Evolutionary conservation across 495 filamentous ascomycete genomes (phyloP).

Genomic region (Thozetella sp.): DNA sequence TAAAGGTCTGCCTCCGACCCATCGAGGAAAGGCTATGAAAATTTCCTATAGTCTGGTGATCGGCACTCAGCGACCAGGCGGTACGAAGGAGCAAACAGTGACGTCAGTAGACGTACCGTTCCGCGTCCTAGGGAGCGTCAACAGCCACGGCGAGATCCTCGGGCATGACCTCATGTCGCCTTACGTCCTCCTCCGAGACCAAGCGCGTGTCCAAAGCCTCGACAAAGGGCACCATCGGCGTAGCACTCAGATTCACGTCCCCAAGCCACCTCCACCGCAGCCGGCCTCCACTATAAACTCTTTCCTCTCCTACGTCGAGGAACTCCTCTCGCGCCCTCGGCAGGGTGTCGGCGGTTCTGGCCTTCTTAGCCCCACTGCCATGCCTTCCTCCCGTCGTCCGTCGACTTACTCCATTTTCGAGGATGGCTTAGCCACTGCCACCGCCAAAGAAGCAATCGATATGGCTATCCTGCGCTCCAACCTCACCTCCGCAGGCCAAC

Average conservation of each 20-base stretch:
- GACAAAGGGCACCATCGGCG: conserved; percentile 26
- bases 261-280: conserved; percentile 6
- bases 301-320: conserved; percentile 78
- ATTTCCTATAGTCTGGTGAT: conserved; percentile 90
- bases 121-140: conserved; percentile 89
- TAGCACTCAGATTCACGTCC: conserved; percentile 9
- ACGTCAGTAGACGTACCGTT: conserved; percentile 94
- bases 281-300: conserved; percentile 50
- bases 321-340: conserved; percentile 67
- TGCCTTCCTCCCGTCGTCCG: conserved; percentile 53
- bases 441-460: conserved; percentile 86
- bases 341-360: conserved; percentile 47
- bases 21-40: conserved; percentile 92
- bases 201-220: conserved; percentile 64
- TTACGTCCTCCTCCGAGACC: conserved; percentile 86
- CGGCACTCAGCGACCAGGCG: conserved; percentile 85
- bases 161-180: conserved; percentile 91
- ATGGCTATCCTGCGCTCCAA: conserved; percentile 84
- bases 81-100: conserved; percentile 75
- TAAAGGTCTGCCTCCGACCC: conserved; percentile 82
- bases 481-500: conserved; percentile 54
- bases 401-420: conserved; percentile 43
- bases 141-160: conserved; percentile 62
- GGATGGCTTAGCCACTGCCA: conserved; percentile 33
- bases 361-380: conserved; percentile 70